phyloP scores from a whole-genome alignment of 306 rosid species.

The Dalbergia cultrata region DNA sequence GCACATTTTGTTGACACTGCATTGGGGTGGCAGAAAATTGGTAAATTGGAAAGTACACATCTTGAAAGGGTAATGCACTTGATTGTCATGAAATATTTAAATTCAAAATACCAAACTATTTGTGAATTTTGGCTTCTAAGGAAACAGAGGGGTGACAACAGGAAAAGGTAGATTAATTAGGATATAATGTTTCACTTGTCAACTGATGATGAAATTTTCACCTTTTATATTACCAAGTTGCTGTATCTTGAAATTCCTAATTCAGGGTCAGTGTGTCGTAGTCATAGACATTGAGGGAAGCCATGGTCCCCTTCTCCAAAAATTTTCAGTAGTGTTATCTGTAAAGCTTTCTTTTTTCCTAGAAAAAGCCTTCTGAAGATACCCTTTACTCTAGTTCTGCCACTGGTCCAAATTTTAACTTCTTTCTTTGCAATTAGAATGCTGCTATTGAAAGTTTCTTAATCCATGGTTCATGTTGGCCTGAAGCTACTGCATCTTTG shows the following conservation, averaged over 20 bases:
- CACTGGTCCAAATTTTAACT: not conserved
- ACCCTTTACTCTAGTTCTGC: no score
- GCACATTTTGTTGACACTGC: no score
- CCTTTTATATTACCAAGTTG: constrained; percentile 18
- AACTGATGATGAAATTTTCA: not conserved
- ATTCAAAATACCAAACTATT: not conserved
- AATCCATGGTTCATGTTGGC: constrained; percentile 25
- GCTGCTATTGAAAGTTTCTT: constrained; percentile 20
- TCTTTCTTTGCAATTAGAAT: not conserved
- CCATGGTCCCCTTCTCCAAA: not conserved
- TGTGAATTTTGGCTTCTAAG: not conserved
- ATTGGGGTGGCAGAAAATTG: not conserved
- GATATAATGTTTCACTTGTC: constrained; percentile 28
- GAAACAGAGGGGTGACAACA: not conserved
- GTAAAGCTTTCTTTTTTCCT: not conserved
- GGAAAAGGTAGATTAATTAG: not conserved
- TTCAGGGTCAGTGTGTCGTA: not conserved
- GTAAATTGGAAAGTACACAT: not conserved
- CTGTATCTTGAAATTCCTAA: not conserved
- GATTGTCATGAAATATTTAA: constrained; percentile 27
- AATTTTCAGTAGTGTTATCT: not conserved
- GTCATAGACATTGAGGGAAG: not conserved
- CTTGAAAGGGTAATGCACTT: not conserved
- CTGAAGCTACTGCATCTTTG: constrained; percentile 36
- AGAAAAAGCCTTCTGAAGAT: no score